Evolutionary conservation across 352 stramenopile species (phyloP).

Genomic region (Stephanocyclus meneghinianus): DNA sequence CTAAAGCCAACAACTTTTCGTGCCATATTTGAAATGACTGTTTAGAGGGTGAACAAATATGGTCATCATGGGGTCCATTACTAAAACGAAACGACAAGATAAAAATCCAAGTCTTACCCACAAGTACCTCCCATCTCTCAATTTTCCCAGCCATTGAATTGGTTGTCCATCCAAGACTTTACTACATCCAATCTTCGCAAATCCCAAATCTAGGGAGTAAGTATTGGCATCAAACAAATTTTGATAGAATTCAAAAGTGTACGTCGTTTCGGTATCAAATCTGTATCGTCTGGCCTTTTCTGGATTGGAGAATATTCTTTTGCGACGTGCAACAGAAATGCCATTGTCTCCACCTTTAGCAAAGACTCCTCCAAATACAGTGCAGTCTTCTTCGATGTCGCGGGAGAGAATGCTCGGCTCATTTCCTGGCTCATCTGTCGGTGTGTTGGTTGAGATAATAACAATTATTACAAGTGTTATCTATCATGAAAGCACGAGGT

Average conservation of each 20-base stretch:
- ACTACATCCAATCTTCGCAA: slow-evolving; percentile 49
- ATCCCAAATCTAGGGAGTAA: slow-evolving; percentile 56
- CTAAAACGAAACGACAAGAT: neutral
- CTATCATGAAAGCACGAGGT: neutral
- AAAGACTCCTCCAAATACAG: slow-evolving; percentile 49
- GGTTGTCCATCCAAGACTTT: slow-evolving; percentile 54
- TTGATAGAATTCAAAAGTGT: slow-evolving; percentile 72
- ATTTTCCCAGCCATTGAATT: slow-evolving; percentile 56
- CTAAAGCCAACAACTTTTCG: slow-evolving; percentile 39
- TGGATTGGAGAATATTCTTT: slow-evolving; percentile 47
- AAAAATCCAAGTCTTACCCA: slow-evolving; percentile 29
- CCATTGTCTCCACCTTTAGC: slow-evolving; percentile 5
- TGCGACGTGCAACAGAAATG: slow-evolving; percentile 31
- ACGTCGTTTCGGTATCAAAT: slow-evolving; percentile 52
- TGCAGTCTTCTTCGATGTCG: slow-evolving; percentile 51
- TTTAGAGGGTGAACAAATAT: neutral
- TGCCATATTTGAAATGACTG: slow-evolving; percentile 57
- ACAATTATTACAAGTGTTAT: neutral
- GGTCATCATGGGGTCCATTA: neutral
- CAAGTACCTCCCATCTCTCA: slow-evolving; percentile 45
- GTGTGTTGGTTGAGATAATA: neutral
- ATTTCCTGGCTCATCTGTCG: slow-evolving; percentile 43
- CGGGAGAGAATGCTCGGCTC: slow-evolving; percentile 48
- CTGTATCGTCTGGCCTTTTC: slow-evolving; percentile 28
- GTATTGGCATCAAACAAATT: slow-evolving; percentile 46